phyloP scores from a whole-genome alignment of 768 basidiomycete species.

The Chalciporus pseudorubinellus region DNA sequence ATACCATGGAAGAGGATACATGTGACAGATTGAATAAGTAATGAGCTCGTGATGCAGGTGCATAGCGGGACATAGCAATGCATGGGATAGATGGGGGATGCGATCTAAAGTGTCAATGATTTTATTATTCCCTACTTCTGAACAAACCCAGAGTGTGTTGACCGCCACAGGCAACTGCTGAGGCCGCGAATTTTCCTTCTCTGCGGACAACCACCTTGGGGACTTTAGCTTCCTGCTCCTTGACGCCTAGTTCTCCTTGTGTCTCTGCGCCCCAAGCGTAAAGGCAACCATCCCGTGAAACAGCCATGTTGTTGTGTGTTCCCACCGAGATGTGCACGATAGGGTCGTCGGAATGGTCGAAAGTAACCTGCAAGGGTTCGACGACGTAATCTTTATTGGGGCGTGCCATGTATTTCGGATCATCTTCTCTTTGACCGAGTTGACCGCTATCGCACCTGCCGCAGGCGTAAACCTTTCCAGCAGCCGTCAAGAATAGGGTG shows the following conservation, averaged over 20 bases:
- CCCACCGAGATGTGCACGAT: conserved; percentile 67
- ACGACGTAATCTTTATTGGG: conserved; percentile 56
- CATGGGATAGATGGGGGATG: conserved; percentile 15
- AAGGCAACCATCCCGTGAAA: conserved; percentile 64
- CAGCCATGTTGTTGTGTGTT: conserved; percentile 68
- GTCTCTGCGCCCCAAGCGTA: conserved; percentile 80
- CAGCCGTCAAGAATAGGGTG: conserved; percentile 80
- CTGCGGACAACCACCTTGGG: conserved; percentile 68
- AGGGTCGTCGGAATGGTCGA: conserved; percentile 63
- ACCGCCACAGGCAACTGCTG: conserved; percentile 64
- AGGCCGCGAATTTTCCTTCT: conserved; percentile 59
- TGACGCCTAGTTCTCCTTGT: conserved; percentile 71
- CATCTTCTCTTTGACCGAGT: conserved; percentile 69
- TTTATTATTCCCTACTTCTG: conserved; percentile 50
- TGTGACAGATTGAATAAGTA: conserved; percentile 19
- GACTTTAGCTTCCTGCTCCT: conserved; percentile 58
- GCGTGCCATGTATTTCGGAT: conserved; percentile 60
- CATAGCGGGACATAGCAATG: conserved; percentile 13
- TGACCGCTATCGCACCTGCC: conserved; percentile 85
- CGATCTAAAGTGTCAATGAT: conserved; percentile 6
- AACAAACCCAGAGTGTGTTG: conserved; percentile 76
- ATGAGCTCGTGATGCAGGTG: conserved; percentile 18
- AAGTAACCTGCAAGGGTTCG: conserved; percentile 62
- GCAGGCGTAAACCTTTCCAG: conserved; percentile 82
- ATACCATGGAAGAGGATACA: conserved; percentile 14